Conservation (phyloP, 805 yeast species). For the Maudiozyma barnettii region DNA sequence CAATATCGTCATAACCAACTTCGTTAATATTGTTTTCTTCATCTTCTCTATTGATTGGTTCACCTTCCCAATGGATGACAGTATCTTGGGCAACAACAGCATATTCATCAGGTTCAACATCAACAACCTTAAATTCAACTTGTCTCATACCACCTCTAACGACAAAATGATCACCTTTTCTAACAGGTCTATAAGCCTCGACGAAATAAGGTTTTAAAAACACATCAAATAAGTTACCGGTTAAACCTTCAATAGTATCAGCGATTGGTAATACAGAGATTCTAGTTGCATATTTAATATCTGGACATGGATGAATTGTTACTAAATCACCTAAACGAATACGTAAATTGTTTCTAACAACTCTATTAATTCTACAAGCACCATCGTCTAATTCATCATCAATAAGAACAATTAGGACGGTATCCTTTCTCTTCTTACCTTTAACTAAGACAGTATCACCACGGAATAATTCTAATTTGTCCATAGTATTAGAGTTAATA, state of each 20-base stretch:
- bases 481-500: slow-evolving; percentile 93
- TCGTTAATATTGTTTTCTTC: slow-evolving; percentile 85
- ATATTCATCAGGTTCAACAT: slow-evolving; percentile 93
- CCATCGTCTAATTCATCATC: slow-evolving; percentile 97
- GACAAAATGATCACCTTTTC: slow-evolving; percentile 92
- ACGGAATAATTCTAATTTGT: slow-evolving; percentile 83
- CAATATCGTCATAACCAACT: slow-evolving; percentile 97
- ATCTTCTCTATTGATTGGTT: slow-evolving; percentile 64
- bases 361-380: slow-evolving; percentile 86
- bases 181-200: slow-evolving; percentile 97
- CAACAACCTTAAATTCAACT: slow-evolving; percentile 96
- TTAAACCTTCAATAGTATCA: slow-evolving; percentile 95
- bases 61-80: slow-evolving; percentile 96
- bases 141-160: slow-evolving; percentile 99
- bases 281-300: slow-evolving; percentile 91
- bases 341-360: slow-evolving; percentile 89
- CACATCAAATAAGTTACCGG: slow-evolving; percentile 93
- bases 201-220: slow-evolving; percentile 96
- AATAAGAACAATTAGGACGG: slow-evolving; percentile 88
- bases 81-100: slow-evolving; percentile 99
- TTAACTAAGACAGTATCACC: slow-evolving; percentile 96
- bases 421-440: slow-evolving; percentile 97
- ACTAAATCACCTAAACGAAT: slow-evolving; percentile 91
- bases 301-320: slow-evolving; percentile 91
- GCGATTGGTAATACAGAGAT: slow-evolving; percentile 94